phyloP scores from a whole-genome alignment of 2,329 filamentous ascomycete species.

The Tolypocladium pustulatum region DNA sequence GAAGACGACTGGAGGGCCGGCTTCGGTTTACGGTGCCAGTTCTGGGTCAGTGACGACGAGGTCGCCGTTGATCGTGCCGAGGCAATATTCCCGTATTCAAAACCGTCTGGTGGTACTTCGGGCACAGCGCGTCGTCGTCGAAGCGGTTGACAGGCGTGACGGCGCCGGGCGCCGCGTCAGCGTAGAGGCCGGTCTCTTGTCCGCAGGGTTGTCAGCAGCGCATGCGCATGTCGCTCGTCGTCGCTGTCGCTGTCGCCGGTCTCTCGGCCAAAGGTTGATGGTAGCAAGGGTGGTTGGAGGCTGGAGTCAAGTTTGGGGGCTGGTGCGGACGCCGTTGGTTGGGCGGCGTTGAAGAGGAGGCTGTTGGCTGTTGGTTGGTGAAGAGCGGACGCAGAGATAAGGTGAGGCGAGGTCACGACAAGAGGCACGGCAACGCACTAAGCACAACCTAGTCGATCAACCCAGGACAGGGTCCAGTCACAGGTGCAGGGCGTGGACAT shows the following conservation, averaged over 20 bases:
- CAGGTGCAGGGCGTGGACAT: not conserved
- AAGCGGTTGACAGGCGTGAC: not conserved
- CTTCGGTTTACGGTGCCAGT: not conserved
- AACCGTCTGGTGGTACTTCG: not conserved
- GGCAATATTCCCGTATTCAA: not conserved
- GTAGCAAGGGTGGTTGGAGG: not conserved
- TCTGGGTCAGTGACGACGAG: not conserved
- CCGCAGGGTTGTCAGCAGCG: not conserved
- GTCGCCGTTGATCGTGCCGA: not conserved
- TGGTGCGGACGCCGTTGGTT: not conserved
- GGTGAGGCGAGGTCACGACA: not conserved
- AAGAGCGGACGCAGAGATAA: not conserved
- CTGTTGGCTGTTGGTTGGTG: not conserved
- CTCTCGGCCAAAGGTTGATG: not conserved
- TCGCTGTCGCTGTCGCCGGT: not conserved
- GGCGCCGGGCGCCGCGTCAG: not conserved
- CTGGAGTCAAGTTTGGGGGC: not conserved
- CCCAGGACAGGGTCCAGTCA: not conserved
- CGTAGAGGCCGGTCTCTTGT: not conserved
- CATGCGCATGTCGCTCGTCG: not conserved
- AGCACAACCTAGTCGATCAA: not conserved
- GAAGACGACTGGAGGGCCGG: not conserved
- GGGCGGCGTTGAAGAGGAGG: not conserved
- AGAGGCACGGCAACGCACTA: no score
- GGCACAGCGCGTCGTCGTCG: not conserved